These are phyloP conservation scores for Fusarium sp. DNA, from an alignment of 2,329 filamentous ascomycete genomes.

Conservation along the genomic window DNA sequence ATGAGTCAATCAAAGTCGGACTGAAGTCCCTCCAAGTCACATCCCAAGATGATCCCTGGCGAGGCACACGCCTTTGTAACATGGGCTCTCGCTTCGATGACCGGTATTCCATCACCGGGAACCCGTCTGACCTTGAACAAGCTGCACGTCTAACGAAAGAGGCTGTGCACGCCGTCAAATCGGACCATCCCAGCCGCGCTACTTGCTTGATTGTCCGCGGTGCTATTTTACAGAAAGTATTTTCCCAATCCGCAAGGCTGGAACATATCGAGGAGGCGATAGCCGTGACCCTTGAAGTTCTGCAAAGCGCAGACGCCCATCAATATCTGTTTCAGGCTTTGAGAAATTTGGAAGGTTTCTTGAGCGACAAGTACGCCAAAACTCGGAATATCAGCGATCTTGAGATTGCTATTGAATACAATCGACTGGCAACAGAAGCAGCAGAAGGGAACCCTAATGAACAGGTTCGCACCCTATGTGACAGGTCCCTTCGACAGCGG, in stretches of 20 bases:
- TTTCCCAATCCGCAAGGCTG: neutral
- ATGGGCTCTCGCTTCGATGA: neutral
- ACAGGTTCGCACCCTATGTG: too few species aligned
- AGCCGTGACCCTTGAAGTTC: neutral
- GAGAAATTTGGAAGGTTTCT: too few species aligned
- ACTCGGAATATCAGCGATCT: too few species aligned
- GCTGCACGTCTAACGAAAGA: neutral
- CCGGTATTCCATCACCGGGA: neutral
- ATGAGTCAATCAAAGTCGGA: neutral
- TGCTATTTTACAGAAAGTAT: neutral
- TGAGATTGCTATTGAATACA: too few species aligned
- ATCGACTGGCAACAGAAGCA: too few species aligned
- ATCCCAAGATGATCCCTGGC: neutral
- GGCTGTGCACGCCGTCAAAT: neutral
- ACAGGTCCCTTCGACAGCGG: too few species aligned
- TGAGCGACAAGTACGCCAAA: too few species aligned
- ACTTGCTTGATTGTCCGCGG: neutral
- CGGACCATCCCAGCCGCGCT: neutral
- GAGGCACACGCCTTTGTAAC: neutral
- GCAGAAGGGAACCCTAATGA: fast-evolving
- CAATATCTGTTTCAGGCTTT: fast-evolving
- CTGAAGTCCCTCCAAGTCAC: neutral
- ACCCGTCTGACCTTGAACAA: neutral
- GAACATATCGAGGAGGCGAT: neutral
- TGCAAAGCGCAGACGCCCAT: neutral